A percentile compares a stretch with the other conserved stretches of the same genome.
These are phyloP conservation scores for Colletotrichum limetticola DNA, from an alignment of 2,329 filamentous ascomycete genomes.

Conservation along the genomic window DNA sequence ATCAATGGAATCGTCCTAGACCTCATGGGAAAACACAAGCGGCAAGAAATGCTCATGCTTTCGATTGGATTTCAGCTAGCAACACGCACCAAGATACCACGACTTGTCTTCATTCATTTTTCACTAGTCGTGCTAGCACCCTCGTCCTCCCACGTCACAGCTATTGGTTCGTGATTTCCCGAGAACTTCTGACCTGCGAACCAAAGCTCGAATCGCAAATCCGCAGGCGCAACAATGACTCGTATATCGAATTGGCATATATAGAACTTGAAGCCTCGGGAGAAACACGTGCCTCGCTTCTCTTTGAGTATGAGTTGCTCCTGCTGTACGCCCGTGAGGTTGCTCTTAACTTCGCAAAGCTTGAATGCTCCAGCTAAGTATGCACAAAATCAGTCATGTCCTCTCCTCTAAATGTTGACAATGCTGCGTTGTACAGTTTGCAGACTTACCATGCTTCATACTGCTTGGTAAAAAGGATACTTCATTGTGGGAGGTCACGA, in stretches of 20 bases:
- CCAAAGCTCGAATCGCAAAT: constrained; percentile 60
- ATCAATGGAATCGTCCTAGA: no score
- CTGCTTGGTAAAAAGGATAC: constrained; percentile 48
- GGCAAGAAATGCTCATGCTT: not conserved
- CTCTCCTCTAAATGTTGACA: not conserved
- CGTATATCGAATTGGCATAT: constrained; percentile 60
- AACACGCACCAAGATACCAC: not conserved
- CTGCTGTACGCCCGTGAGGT: constrained; percentile 51
- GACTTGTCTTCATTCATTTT: not conserved
- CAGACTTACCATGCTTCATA: constrained; percentile 48
- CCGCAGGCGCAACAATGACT: constrained; percentile 65
- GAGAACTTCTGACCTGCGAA: constrained; percentile 52
- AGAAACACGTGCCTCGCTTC: constrained; percentile 47
- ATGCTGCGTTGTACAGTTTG: not conserved
- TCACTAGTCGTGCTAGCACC: constrained; percentile 34
- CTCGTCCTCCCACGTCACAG: constrained; percentile 47
- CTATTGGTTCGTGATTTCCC: constrained; percentile 50
- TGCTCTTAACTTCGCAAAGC: constrained; percentile 53
- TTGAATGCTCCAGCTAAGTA: constrained; percentile 48
- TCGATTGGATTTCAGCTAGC: not conserved
- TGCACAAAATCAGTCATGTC: not conserved
- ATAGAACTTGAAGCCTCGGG: constrained; percentile 49
- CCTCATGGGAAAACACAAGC: not conserved
- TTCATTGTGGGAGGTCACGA: constrained; percentile 53
- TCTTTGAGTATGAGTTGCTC: constrained; percentile 50